Evolutionary conservation across 306 rosid species (phyloP).

Genomic region (Begonia loranthoides): DNA sequence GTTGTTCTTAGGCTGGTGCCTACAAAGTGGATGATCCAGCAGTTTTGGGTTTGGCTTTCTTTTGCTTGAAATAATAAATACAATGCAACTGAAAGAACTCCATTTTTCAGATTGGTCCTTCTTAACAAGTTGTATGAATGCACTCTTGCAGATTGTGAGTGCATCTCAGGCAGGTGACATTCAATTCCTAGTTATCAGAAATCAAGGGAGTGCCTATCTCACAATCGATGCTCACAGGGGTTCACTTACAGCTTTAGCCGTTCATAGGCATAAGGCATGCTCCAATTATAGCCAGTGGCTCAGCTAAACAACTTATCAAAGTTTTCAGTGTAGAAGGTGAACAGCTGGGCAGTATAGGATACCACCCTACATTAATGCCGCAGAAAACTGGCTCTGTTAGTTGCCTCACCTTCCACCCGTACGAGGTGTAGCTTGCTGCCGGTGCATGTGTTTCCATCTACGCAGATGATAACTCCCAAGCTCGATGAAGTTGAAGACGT

Average conservation of each 20-base stretch:
- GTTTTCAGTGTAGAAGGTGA: conserved; percentile 82
- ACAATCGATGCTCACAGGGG: conserved; percentile 83
- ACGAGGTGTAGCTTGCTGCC: conserved; percentile 80
- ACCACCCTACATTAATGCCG: conserved; percentile 89
- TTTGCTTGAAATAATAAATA: too few species aligned
- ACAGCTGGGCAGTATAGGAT: conserved; percentile 66
- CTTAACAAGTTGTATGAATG: too few species aligned
- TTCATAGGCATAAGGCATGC: conserved; percentile 98
- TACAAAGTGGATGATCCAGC: conserved; percentile 14
- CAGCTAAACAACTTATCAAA: conserved; percentile 85
- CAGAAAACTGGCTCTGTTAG: conserved; percentile 90
- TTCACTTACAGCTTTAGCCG: conserved; percentile 89
- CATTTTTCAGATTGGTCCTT: too few species aligned
- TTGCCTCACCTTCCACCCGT: conserved; percentile 81
- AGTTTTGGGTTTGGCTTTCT: too few species aligned
- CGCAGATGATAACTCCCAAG: conserved; percentile 58
- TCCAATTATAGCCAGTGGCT: conserved; percentile 90
- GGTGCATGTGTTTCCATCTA: conserved; percentile 70
- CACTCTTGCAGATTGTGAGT: conserved; percentile 63
- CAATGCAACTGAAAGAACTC: too few species aligned
- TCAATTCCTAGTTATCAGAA: conserved; percentile 92
- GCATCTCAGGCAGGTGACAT: conserved; percentile 96
- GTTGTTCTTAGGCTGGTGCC: conserved; percentile 54
- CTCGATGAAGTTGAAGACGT: conserved; percentile 32
- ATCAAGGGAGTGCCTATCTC: conserved; percentile 40